These are phyloP conservation scores for Lactarius quietus DNA, from an alignment of 768 basidiomycete genomes.

Conservation along the genomic window DNA sequence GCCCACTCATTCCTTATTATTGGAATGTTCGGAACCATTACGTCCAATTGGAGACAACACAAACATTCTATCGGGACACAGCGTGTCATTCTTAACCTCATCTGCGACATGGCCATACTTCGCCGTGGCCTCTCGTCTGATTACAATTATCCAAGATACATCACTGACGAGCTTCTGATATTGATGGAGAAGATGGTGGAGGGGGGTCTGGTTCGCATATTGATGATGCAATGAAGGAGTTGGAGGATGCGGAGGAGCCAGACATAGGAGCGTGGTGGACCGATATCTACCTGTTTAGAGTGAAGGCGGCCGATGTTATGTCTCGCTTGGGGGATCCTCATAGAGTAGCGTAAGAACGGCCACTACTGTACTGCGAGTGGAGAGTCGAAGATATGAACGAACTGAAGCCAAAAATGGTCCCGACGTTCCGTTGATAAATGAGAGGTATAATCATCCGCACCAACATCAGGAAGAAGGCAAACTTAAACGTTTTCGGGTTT, in stretches of 20 bases:
- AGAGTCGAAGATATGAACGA: too few species aligned
- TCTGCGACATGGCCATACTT: not conserved
- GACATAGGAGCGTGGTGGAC: not conserved
- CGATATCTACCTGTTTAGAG: not conserved
- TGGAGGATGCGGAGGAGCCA: not conserved
- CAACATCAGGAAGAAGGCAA: too few species aligned
- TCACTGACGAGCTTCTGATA: too few species aligned
- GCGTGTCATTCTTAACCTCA: not conserved
- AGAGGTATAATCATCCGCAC: too few species aligned
- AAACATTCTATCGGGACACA: not conserved
- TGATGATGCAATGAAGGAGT: not conserved
- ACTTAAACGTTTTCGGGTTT: too few species aligned
- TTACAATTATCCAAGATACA: too few species aligned
- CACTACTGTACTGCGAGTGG: too few species aligned
- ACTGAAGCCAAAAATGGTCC: too few species aligned
- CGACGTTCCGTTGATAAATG: too few species aligned
- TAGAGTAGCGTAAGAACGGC: too few species aligned
- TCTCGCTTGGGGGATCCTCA: too few species aligned
- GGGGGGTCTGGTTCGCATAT: constrained; percentile 1
- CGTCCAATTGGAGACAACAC: not conserved
- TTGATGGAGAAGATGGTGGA: constrained; percentile 2
- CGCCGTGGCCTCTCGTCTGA: not conserved
- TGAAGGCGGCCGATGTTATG: not conserved
- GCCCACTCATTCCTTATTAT: not conserved
- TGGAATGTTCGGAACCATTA: not conserved